Evolutionary conservation across 106 monocot species (phyloP), one percentile per base, ranked within the genome.

Genomic region (Triglochin maritima): DNA sequence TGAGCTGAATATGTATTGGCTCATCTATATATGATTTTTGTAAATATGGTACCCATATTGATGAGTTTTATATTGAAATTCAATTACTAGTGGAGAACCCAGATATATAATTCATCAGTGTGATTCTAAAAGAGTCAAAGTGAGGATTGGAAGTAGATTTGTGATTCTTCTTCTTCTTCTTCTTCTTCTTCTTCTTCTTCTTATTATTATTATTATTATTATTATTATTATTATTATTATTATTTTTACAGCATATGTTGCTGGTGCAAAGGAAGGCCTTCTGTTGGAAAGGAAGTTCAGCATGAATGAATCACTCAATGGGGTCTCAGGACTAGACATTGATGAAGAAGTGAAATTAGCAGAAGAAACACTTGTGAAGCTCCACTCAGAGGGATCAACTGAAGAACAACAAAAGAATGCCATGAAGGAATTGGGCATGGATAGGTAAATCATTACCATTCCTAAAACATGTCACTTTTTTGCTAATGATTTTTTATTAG

Each of bases 361-460:
- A 0, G 68, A 82, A 62, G 66, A 79, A 48, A 70, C 60, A 17
- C 74, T 82, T 68, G 66, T 50, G 63, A 64, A 66, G 49, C 74
- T 84, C 4, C 59, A 54, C 0, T 45, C 17, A 2, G 62, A 68
- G 4, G 69, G 72, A 2, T 47, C 71, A 5, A 63, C 67, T 0
- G 59, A 65, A 61, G 65, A 75, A 49, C 44, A 42, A 1, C 74
- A 88, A 50, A 79, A 74, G 50, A 64, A n/a, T 11, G 63, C 66
- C 67, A 81, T 88, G 81, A 84, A 82, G 56, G 79, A 88, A 60
- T 63, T 88, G 44, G 88, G 88, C 14, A 49, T 85, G 12, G 71
- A 72, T 11, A 87, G 87, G 83, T 83, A 17, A 3, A 15, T 50
- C 48, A n/a, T 0, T 13, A 46, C 14, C 4, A 63, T 63, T 15